These are phyloP conservation scores for Durotheca rogersii DNA, from an alignment of 495 filamentous ascomycete genomes.

Conservation along the genomic window DNA sequence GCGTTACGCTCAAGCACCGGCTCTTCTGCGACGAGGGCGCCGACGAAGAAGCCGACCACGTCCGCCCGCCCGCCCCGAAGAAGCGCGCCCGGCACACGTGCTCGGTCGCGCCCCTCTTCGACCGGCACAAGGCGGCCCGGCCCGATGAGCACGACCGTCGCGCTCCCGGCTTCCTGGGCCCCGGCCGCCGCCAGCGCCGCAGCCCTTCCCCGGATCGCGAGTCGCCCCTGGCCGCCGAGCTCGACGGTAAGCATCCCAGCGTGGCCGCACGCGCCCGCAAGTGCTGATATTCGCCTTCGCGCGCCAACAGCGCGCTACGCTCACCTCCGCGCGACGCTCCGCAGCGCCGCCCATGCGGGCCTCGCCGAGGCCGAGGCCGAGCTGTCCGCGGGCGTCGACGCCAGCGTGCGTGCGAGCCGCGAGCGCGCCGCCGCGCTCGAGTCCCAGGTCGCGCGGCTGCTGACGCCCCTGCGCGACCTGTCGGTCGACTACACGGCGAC, in stretches of 20 bases:
- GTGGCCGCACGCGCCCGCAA: no score
- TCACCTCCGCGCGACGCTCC: conserved; percentile 14
- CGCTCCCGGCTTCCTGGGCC: background rate
- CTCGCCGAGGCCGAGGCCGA: conserved; percentile 12
- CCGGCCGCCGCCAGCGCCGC: conserved; percentile 1
- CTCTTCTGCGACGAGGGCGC: conserved; percentile 3
- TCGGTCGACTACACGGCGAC: conserved; percentile 22
- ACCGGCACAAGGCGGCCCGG: conserved; percentile 16
- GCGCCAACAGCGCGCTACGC: conserved; percentile 12
- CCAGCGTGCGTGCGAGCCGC: conserved; percentile 1
- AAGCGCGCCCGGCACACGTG: conserved; percentile 15
- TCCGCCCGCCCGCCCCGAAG: conserved; percentile 12
- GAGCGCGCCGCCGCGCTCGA: conserved; percentile 4
- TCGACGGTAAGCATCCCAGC: conserved; percentile 16
- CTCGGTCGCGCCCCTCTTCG: conserved; percentile 22
- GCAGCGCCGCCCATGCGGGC: conserved; percentile 6
- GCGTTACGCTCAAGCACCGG: conserved; percentile 10
- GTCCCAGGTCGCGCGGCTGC: conserved; percentile 3
- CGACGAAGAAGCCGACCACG: conserved; percentile 16
- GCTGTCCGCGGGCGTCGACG: background rate
- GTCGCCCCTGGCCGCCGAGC: conserved; percentile 9
- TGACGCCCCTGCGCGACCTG: conserved; percentile 4
- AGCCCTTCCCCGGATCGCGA: conserved; percentile 23
- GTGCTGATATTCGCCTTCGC: no score
- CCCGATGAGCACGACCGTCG: conserved; percentile 3